Evolutionary conservation across 495 filamentous ascomycete genomes (phyloP).

Genomic region (Neurospora tetraspora): DNA sequence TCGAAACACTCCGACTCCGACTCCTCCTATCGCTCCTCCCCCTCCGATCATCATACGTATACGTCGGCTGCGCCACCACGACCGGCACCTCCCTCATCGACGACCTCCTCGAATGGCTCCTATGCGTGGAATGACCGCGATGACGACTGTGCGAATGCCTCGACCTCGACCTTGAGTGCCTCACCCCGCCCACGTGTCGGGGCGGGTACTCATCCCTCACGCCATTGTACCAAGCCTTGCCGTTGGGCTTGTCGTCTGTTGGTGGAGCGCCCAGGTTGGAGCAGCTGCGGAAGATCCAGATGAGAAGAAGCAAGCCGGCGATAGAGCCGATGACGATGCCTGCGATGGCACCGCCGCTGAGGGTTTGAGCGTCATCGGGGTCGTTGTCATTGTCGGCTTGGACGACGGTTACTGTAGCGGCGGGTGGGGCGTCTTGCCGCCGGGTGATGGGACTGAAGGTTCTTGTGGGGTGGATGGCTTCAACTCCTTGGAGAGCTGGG

Average conservation of each 20-base stretch:
- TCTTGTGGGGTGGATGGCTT: neutral
- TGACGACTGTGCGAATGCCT: conserved; percentile 2
- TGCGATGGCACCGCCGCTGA: conserved; percentile 46
- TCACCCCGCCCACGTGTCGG: neutral
- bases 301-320: conserved; percentile 41
- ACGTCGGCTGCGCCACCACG: conserved; percentile 3
- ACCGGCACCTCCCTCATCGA: conserved; percentile 9
- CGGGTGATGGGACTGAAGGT: conserved; percentile 1
- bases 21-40: neutral
- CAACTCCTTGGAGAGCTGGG: neutral
- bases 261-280: conserved; percentile 27
- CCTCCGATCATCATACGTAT: conserved; percentile 1
- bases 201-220: conserved; percentile 13
- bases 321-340: conserved; percentile 53
- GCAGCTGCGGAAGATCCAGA: conserved; percentile 42
- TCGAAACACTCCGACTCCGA: conserved; percentile 1
- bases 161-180: neutral
- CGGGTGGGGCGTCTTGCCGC: conserved; percentile 3
- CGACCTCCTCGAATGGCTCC: neutral
- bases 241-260: conserved; percentile 1
- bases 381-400: neutral
- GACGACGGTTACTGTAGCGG: conserved; percentile 9
- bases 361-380: conserved; percentile 17
- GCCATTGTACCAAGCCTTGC: conserved; percentile 19
- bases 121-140: neutral